Evolutionary conservation across 768 basidiomycete genomes (phyloP), one percentile per base, ranked within the genome.

Genomic region (Coprinopsis marcescibilis): DNA sequence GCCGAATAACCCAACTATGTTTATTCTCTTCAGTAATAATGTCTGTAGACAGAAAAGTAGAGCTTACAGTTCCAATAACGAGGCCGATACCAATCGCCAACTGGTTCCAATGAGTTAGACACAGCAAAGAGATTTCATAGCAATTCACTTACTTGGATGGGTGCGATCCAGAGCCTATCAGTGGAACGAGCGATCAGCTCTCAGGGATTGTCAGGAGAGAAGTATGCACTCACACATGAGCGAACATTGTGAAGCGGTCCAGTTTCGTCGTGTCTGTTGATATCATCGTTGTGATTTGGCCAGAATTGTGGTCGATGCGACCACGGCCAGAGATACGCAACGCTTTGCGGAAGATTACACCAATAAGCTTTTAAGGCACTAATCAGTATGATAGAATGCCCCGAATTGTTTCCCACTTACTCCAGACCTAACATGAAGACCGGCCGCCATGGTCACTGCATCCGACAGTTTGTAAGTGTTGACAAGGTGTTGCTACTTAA

Each of bases 211-310:
- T 30, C n/a, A 41, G 5, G 19, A 36, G 45, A 23, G 27, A 14
- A 4, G 25, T 7, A 19, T 7, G 3, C 58, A 69, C 48, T n/a
- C 36, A 73, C 71, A 67, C 65, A 55, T 72, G 72, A 11, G 55
- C 68, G 38, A 66, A 72, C 4, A 58, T 66, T n/a, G 65, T 60
- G 55, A 76, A 70, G 13, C 64, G 52, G 49, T 83, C 83, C 19
- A 84, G 58, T 37, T 77, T 72, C 4, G 73, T 71, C 0, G 80
- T 64, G 55, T 88, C 85, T 11, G 78, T 72, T 1, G 80, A 79
- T 4, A 86, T 81, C 69, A 86, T 76, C 0, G 83, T 87, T 6
- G 78, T 83, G 41, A 85, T 78, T 56, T 82, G 70, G 0, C 85
- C 85, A 33, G 78, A 77, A 15, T 72, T 77, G 55, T 84, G 80